These are phyloP conservation scores for Thermochaetoides dissita DNA, from an alignment of 2,329 filamentous ascomycete genomes.

Conservation along the genomic window DNA sequence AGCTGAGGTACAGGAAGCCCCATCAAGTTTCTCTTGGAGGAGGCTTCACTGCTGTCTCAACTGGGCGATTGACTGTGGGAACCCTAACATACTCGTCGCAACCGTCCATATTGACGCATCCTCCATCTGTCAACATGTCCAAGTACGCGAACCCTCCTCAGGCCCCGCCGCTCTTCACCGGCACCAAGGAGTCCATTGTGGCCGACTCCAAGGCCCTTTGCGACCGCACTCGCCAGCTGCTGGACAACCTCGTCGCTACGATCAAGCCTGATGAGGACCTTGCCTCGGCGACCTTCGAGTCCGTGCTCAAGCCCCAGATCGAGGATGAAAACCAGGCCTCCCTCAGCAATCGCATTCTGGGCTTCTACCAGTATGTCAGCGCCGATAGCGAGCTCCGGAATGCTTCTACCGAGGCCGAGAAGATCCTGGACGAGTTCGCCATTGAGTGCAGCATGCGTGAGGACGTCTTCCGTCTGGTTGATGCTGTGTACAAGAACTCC, in stretches of 20 bases:
- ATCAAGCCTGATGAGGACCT: constrained; percentile 36
- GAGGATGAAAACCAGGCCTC: constrained; percentile 54
- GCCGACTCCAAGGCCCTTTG: constrained; percentile 54
- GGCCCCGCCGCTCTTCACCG: constrained; percentile 62
- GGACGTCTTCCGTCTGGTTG: constrained; percentile 58
- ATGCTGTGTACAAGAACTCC: constrained; percentile 39
- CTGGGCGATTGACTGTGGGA: constrained; percentile 10
- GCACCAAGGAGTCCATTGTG: constrained; percentile 55
- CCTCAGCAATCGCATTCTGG: constrained; percentile 50
- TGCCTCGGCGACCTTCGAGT: constrained; percentile 38
- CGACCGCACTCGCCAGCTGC: constrained; percentile 44
- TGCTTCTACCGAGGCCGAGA: constrained; percentile 63
- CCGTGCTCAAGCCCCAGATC: constrained; percentile 52
- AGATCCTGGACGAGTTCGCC: constrained; percentile 59
- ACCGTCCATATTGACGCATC: constrained; percentile 27
- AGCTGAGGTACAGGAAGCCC: constrained; percentile 31
- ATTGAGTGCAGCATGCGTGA: constrained; percentile 73
- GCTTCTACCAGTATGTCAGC: constrained; percentile 71
- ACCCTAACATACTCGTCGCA: constrained; percentile 19
- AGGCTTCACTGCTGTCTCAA: constrained; percentile 3
- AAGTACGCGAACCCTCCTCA: constrained; percentile 64
- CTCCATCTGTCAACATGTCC: constrained; percentile 47
- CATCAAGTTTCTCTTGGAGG: constrained; percentile 19
- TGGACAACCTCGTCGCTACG: constrained; percentile 55
- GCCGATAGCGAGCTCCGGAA: constrained; percentile 54